Evolutionary conservation across 371 early-diverging fungal genomes (phyloP).

Genomic region (Mycotypha africana): DNA sequence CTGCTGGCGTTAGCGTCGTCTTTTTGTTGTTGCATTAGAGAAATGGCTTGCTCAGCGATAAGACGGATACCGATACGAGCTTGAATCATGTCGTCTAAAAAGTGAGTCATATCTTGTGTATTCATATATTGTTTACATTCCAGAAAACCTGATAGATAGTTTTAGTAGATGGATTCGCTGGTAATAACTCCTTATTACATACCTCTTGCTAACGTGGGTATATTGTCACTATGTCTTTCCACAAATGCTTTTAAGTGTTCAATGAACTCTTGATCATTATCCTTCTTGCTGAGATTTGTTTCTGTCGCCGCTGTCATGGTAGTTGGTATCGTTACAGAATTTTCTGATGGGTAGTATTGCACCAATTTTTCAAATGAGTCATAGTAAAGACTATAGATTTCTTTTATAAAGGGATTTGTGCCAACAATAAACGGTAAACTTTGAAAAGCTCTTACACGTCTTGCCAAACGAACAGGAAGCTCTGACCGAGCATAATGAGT

Average conservation of each 20-base stretch:
- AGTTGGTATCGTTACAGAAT: no score
- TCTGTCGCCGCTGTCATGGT: no score
- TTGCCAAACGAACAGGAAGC: conserved; percentile 77
- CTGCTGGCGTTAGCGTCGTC: conserved; percentile 18
- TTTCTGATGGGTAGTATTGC: no score
- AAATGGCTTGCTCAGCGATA: conserved; percentile 91
- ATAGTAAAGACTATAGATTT: conserved; percentile 75
- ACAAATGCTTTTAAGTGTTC: conserved; percentile 67
- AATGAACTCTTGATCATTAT: conserved; percentile 54
- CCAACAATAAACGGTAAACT: conserved; percentile 88
- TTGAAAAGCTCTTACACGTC: conserved; percentile 78
- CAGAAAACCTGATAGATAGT: conserved; percentile 59
- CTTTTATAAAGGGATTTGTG: conserved; percentile 81
- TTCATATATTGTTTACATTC: conserved; percentile 81
- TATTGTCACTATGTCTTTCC: conserved; percentile 73
- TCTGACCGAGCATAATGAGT: conserved; percentile 70
- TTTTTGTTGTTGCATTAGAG: conserved; percentile 60
- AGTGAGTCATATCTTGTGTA: conserved; percentile 62
- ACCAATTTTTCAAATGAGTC: conserved; percentile 73
- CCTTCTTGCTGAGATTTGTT: conserved; percentile 44
- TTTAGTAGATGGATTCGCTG: no score
- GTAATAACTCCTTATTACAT: no score
- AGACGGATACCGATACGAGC: conserved; percentile 94
- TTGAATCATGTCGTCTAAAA: conserved; percentile 87
- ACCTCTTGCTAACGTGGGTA: conserved; percentile 82